Evolutionary conservation across 352 stramenopile genomes (phyloP).

Genomic region (Globisporangium carolinianum): DNA sequence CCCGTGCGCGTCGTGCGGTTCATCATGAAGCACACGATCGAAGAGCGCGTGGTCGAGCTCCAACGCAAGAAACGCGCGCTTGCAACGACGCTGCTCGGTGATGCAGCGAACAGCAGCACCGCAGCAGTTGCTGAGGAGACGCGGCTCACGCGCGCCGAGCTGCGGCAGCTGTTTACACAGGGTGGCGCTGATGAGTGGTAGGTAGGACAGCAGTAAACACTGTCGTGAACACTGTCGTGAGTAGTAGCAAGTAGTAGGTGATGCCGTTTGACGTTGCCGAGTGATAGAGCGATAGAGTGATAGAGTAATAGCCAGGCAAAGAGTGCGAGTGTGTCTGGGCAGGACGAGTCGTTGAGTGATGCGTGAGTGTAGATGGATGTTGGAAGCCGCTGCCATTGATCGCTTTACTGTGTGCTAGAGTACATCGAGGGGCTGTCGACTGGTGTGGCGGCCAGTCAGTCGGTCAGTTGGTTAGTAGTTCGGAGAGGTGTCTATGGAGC

Average conservation of each 20-base stretch:
- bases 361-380: background rate
- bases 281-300: no score
- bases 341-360: slow-evolving; percentile 12
- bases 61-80: slow-evolving; percentile 85
- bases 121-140: slow-evolving; percentile 13
- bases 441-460: no score
- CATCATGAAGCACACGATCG: slow-evolving; percentile 84
- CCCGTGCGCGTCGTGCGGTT: slow-evolving; percentile 76
- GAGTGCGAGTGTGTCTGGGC: background rate
- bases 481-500: background rate
- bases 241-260: no score
- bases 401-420: background rate
- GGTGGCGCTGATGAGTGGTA: slow-evolving; percentile 5
- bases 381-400: background rate
- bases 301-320: no score
- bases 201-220: no score
- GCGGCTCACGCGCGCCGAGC: slow-evolving; percentile 33
- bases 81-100: slow-evolving; percentile 66
- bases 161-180: slow-evolving; percentile 41
- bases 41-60: slow-evolving; percentile 85
- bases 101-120: slow-evolving; percentile 16
- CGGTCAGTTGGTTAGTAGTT: no score
- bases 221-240: no score
- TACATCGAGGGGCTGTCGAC: background rate
- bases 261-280: no score